Percentiles rank a stretch among this genome's conserved stretches.
Conservation (phyloP, 139 green algal genomes). For the Picochlorum sp. region DNA sequence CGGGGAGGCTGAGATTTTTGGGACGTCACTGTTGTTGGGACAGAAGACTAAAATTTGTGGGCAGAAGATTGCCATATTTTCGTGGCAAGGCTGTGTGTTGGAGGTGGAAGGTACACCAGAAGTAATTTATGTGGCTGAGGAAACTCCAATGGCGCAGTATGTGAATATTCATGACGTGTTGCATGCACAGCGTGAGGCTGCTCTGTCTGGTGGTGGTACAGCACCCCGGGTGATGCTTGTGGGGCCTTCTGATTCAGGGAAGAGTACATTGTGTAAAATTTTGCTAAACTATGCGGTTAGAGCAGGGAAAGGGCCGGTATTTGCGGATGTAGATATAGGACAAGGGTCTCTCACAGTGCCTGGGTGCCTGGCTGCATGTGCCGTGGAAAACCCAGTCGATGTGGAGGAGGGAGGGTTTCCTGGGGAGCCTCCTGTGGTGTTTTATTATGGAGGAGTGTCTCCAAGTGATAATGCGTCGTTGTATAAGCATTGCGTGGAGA, state of each 20-base stretch:
- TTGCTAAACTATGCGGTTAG: constrained; percentile 85
- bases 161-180: constrained; percentile 67
- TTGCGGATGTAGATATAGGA: constrained; percentile 86
- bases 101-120: constrained; percentile 41
- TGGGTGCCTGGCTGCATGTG: constrained; percentile 70
- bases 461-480: constrained; percentile 60
- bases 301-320: constrained; percentile 49
- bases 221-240: constrained; percentile 44
- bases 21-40: constrained; percentile 59
- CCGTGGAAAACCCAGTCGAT: constrained; percentile 70
- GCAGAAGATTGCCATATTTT: constrained; percentile 79
- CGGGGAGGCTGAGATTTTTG: constrained; percentile 81
- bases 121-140: constrained; percentile 62
- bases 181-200: constrained; percentile 37
- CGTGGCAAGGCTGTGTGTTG: constrained; percentile 62
- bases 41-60: constrained; percentile 42
- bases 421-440: constrained; percentile 72
- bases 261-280: constrained; percentile 70
- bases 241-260: constrained; percentile 79
- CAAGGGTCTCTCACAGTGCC: constrained; percentile 77
- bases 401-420: constrained; percentile 52
- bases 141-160: constrained; percentile 79
- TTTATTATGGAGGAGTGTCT: constrained; percentile 68
- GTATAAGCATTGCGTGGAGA: constrained; percentile 68
- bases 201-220: constrained; percentile 18